These are phyloP conservation scores for Pseudogymnoascus sp. DNA, from an alignment of 2,329 filamentous ascomycete genomes.

Conservation along the genomic window DNA sequence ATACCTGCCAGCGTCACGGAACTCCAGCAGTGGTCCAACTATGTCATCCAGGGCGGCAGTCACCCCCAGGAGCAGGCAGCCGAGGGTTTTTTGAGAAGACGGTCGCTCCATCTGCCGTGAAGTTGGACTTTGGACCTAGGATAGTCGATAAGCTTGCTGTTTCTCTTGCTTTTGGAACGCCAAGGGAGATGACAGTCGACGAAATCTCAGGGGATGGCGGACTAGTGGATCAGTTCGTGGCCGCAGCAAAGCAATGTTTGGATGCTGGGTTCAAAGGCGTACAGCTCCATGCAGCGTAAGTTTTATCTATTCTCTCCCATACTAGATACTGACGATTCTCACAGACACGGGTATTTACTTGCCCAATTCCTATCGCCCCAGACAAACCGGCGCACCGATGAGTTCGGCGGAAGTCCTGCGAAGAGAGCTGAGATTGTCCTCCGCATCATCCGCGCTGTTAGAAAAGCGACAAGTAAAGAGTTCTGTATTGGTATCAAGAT, in stretches of 20 bases:
- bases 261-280: constrained; percentile 48
- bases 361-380: constrained; percentile 62
- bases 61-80: constrained; percentile 33
- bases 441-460: constrained; percentile 58
- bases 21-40: constrained; percentile 40
- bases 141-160: constrained; percentile 29
- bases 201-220: constrained; percentile 42
- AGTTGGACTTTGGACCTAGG: constrained; percentile 36
- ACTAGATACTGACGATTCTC: not conserved
- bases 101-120: constrained; percentile 39
- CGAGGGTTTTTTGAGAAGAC: constrained; percentile 33
- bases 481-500: constrained; percentile 51
- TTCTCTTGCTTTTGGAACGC: constrained; percentile 43
- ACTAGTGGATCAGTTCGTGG: constrained; percentile 46
- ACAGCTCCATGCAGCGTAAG: constrained; percentile 43
- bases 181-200: constrained; percentile 46
- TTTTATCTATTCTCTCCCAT: constrained; percentile 23
- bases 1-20: constrained; percentile 26
- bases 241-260: constrained; percentile 43
- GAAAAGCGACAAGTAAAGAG: constrained; percentile 28
- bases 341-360: constrained; percentile 64
- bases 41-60: constrained; percentile 43
- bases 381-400: constrained; percentile 59
- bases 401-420: constrained; percentile 62
- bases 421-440: constrained; percentile 63